These are phyloP conservation scores for Colletotrichum tamarilloi DNA, from an alignment of 2,329 filamentous ascomycete species.

Conservation along the genomic window DNA sequence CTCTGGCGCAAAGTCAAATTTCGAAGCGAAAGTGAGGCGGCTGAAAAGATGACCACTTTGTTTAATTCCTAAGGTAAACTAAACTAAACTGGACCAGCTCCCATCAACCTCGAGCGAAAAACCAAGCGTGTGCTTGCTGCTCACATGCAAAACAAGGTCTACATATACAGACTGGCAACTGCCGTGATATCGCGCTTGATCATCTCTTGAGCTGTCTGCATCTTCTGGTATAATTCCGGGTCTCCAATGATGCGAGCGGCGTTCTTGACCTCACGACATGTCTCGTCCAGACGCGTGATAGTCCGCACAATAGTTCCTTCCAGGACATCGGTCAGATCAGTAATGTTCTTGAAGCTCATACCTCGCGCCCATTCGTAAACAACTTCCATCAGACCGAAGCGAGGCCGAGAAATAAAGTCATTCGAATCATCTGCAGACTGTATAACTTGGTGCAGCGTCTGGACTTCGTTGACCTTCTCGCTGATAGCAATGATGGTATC, in stretches of 20 bases:
- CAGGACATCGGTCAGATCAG: constrained; percentile 92
- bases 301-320: constrained; percentile 97
- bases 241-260: constrained; percentile 95
- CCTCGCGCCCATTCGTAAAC: constrained; percentile 98
- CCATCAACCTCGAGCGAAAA: background rate
- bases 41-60: background rate
- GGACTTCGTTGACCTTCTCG: constrained; percentile 90
- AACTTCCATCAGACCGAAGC: constrained; percentile 95
- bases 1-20: background rate
- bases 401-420: constrained; percentile 86
- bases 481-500: constrained; percentile 89
- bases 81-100: background rate
- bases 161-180: constrained; percentile 90
- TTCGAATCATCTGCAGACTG: constrained; percentile 90
- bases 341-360: constrained; percentile 99
- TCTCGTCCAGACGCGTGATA: constrained; percentile 94
- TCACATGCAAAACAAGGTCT: constrained; percentile 37
- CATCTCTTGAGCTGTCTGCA: constrained; percentile 96
- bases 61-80: background rate
- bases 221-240: constrained; percentile 92
- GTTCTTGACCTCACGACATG: constrained; percentile 96
- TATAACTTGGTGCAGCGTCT: constrained; percentile 92
- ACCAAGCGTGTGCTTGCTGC: background rate
- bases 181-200: constrained; percentile 97
- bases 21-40: background rate